These are phyloP conservation scores for Byssothecium circinans DNA, from an alignment of 2,329 filamentous ascomycete species.

Conservation along the genomic window DNA sequence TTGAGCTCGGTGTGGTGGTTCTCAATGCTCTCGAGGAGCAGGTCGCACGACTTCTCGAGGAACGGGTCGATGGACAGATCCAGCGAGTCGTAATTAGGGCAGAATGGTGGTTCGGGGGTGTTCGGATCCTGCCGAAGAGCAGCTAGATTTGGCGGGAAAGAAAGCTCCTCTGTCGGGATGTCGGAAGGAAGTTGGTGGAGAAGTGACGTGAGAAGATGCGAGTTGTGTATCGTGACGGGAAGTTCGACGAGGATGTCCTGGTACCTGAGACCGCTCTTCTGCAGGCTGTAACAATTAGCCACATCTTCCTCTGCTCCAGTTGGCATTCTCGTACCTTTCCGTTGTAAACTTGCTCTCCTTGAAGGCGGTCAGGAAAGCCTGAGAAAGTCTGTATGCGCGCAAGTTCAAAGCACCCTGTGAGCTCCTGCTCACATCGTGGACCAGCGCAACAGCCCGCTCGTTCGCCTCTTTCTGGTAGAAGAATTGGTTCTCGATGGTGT, in stretches of 20 bases:
- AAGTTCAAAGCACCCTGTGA: slow-evolving; percentile 88
- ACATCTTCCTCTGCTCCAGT: neutral
- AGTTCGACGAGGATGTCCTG: slow-evolving; percentile 92
- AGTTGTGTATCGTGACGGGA: slow-evolving; percentile 90
- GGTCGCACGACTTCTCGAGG: slow-evolving; percentile 96
- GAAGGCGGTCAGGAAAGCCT: slow-evolving; percentile 83
- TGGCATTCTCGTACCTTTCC: slow-evolving; percentile 74
- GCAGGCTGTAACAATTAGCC: slow-evolving; percentile 62
- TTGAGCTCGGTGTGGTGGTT: slow-evolving; percentile 98
- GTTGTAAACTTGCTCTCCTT: slow-evolving; percentile 98
- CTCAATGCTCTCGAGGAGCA: slow-evolving; percentile 95
- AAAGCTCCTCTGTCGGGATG: slow-evolving; percentile 66
- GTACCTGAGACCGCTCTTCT: slow-evolving; percentile 92
- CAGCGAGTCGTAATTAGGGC: slow-evolving; percentile 85
- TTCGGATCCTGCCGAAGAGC: slow-evolving; percentile 70
- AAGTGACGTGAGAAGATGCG: slow-evolving; percentile 92
- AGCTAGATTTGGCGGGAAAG: slow-evolving; percentile 76
- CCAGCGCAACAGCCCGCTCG: slow-evolving; percentile 81
- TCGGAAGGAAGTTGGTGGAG: slow-evolving; percentile 84
- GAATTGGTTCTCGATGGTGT: slow-evolving; percentile 96
- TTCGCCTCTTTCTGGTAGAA: slow-evolving; percentile 94
- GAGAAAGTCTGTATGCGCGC: slow-evolving; percentile 87
- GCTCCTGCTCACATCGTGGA: slow-evolving; percentile 94
- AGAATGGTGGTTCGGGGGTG: slow-evolving; percentile 65
- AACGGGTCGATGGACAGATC: slow-evolving; percentile 95